Evolutionary conservation across 768 basidiomycete genomes (phyloP).

Genomic region (Neoboletus magnificus): DNA sequence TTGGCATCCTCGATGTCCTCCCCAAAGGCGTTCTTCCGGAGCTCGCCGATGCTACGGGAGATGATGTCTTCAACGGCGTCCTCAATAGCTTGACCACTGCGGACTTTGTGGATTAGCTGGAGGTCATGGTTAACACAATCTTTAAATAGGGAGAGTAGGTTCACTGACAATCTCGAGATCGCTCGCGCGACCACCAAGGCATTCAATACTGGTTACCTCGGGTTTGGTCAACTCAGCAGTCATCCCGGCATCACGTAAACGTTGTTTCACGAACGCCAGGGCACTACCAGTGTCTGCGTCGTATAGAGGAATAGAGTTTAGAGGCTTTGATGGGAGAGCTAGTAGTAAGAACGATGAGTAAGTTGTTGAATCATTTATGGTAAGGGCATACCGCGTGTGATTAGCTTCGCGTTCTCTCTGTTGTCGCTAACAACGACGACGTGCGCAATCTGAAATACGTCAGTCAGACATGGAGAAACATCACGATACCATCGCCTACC

Average conservation of each 20-base stretch:
- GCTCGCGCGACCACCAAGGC: slow-evolving; percentile 86
- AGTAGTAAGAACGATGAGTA: neutral
- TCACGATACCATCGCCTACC: slow-evolving; percentile 37
- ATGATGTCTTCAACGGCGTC: slow-evolving; percentile 93
- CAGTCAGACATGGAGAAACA: neutral
- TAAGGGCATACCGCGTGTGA: slow-evolving; percentile 63
- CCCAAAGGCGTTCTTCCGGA: slow-evolving; percentile 90
- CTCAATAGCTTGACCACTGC: slow-evolving; percentile 63
- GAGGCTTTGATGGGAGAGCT: slow-evolving; percentile 84
- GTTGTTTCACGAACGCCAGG: slow-evolving; percentile 76
- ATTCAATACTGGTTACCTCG: slow-evolving; percentile 58
- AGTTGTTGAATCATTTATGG: neutral
- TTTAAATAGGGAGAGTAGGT: neutral
- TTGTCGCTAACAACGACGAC: slow-evolving; percentile 90
- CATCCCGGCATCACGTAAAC: slow-evolving; percentile 58
- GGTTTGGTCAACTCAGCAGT: slow-evolving; percentile 51
- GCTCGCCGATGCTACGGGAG: slow-evolving; percentile 68
- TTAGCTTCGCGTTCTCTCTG: slow-evolving; percentile 77
- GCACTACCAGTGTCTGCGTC: slow-evolving; percentile 85
- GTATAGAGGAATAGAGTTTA: slow-evolving; percentile 71
- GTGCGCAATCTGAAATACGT: slow-evolving; percentile 69
- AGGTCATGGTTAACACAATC: neutral
- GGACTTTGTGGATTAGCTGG: slow-evolving; percentile 83
- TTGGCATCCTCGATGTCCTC: slow-evolving; percentile 90
- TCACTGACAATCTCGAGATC: slow-evolving; percentile 77